Evolutionary conservation across 176 grass and related monocot genomes (phyloP), one percentile per base, ranked within the genome.

Genomic region (Poa annua): DNA sequence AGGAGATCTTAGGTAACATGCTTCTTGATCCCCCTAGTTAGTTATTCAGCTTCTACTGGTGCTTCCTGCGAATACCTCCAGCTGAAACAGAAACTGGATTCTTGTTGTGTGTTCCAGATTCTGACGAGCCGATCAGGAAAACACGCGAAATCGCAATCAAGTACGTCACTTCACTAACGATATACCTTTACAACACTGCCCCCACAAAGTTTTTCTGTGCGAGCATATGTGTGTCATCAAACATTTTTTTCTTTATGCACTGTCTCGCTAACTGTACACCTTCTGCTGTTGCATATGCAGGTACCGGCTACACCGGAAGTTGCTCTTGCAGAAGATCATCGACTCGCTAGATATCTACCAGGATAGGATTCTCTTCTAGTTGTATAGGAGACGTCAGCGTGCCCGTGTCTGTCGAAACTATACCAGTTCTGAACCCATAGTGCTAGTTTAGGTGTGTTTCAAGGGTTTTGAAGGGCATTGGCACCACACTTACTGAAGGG

Each of bases 241-340:
- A 36, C 35, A 36, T 36, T 36, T 36, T 4, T 7, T 41, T 7
- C 39, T 41, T 41, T 41, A 41, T 7, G 42, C 13, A 8, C 10
- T 79, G 33, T 56, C 53, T 75, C 84, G 15, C 62, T 66, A 55
- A 88, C 15, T 22, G 42, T 49, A 57, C 16, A 39, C 11, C 11
- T 60, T 51, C 5, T 85, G 48, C 66, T 61, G n/a, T 47, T 48
- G 29, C 33, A 83, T 26, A 20, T 13, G 33, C 83, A 95, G 96
- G 84, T 98, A 95, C 80, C 86, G 92, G 15, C 75, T 98, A 69
- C 92, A 98, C 16, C 81, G 90, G 74, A 98, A 98, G 83, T 69
- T 95, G 80, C 90, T 98, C 8, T 59, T 98, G 2, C 72, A 88
- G 66, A 98, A 95, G 81, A 81, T 95, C 66, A 98, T 95, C 4